Base-by-base conservation (phyloP, 2,329 filamentous ascomycete genomes). In the Pseudogymnoascus sp. region DNA sequence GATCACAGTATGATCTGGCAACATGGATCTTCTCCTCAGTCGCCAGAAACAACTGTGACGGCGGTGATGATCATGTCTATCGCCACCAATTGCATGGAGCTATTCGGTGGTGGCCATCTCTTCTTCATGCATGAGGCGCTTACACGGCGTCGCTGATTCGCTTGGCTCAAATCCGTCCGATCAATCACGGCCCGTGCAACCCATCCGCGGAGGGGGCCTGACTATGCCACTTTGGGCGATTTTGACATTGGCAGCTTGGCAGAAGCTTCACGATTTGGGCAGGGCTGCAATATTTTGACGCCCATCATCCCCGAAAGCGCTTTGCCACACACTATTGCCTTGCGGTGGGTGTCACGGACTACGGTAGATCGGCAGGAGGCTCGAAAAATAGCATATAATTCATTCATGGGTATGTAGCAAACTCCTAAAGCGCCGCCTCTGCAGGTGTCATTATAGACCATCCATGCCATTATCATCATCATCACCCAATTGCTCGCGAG, bases 401-500 rank as follows among this genome's bases (percentile, higher is more conserved):
- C 47, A 54, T 54, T 54, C 47, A 54, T 54, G 47, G 47, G 47
- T 54, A 54, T 54, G 47, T 54, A 32, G n/a, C 47, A 54, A 54
- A 54, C 28, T 54, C 47, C 47, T 54, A 54, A 54, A 2, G 47
- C 47, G 28, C 47, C 47, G 28, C 28, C 28, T 54, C 47, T 54
- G 9, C 28, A 34, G 28, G 12, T 54, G 47, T 20, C 47, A 54
- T 32, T 54, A 54, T 54, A 54, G 28, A 18, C 47, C 28, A 54
- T 54, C 47, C 47, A 54, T 54, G 47, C 57, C 81, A 57, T 77
- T 72, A 60, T 83, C 79, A 37, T 84, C 81, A 61, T 89, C 84
- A 32, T 81, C 81, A 62, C 74, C 77, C 28, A 76, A 76, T 12
- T 78, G 80, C 70, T 91, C 86, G 22, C 90, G 81, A 63, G 94